Base-by-base conservation (phyloP, 1,139 yeast genomes). In the Geotrichum carabidarum region DNA sequence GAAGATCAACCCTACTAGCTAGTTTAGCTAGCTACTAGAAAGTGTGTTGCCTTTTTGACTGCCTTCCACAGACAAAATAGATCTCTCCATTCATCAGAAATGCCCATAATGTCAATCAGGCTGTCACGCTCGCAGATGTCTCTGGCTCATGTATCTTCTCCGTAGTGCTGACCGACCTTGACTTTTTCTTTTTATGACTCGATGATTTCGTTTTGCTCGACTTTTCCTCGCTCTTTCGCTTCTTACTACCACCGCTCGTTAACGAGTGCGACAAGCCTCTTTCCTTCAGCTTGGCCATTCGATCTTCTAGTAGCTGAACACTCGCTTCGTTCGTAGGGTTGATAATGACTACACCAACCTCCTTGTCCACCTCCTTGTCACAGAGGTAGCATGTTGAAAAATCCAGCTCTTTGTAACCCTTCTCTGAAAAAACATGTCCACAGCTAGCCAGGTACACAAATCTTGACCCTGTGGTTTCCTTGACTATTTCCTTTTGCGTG, bases 401-500 rank as follows among this genome's bases (percentile, higher is more conserved):
- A 8, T 59, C 57, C n/a, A 66, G 34, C 36, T 37, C 45, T 9
- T 36, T 41, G 44, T 55, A 36, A 14, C 78, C 72, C n/a, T 69
- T 68, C 34, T 69, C 71, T 0, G 79, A 71, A 58, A 79, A 67
- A 0, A 75, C 78, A 65, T 82, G 83, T 0, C 85, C 85, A 62
- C 86, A 82, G 11, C 73, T 75, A 0, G 73, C 78, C 7, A 79
- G 60, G 62, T 81, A 81, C 1, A 75, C 74, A 57, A 78, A 74
- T 64, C 69, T 69, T 9, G 71, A 63, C 1, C 72, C 66, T 4
- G 67, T 63, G n/a, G 67, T 64, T 42, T 59, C 69, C 58, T 55
- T 73, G 66, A 58, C 55, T 34, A 74, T 66, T 8, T 66, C 68
- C 55, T 74, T 73, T 14, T 72, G 70, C 0, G 79, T 77, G 15